A percentile compares a stretch with the other conserved stretches of the same genome.
Evolutionary conservation across 1,139 yeast species (phyloP).

Genomic region (Geotrichum europaeum): DNA sequence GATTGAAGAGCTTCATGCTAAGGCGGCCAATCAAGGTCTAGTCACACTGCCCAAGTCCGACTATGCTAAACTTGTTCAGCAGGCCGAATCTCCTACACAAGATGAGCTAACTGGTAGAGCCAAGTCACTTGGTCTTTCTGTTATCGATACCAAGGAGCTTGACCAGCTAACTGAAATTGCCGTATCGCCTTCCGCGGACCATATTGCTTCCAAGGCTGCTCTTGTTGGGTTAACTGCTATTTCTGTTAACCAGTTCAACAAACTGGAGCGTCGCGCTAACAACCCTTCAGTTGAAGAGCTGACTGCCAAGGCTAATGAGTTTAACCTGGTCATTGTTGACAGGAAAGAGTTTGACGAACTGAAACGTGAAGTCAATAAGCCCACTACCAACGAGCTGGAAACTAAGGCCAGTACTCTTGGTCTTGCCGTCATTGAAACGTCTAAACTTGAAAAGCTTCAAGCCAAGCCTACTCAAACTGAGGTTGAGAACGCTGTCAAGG

Average conservation of each 20-base stretch:
- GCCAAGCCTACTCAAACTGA: constrained; percentile 18
- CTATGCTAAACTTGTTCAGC: constrained; percentile 8
- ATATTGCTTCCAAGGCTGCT: constrained; percentile 16
- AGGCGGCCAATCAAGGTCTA: constrained; percentile 31
- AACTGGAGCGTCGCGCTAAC: constrained; percentile 10
- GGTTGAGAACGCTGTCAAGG: constrained; percentile 13
- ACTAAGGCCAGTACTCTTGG: constrained; percentile 38
- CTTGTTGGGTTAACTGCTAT: constrained; percentile 38
- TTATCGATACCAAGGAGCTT: constrained; percentile 31
- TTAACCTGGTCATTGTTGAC: constrained; percentile 10
- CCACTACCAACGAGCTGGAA: constrained; percentile 33
- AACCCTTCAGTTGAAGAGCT: constrained; percentile 11
- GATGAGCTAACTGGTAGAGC: constrained; percentile 24
- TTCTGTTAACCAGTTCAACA: constrained; percentile 27
- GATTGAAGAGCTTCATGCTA: constrained; percentile 39
- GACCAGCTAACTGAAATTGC: constrained; percentile 18
- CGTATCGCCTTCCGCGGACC: constrained; percentile 3
- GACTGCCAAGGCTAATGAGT: constrained; percentile 4
- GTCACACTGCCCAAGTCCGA: constrained; percentile 22
- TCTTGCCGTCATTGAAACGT: constrained; percentile 17
- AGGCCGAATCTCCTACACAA: constrained; percentile 12
- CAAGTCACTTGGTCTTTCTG: constrained; percentile 26
- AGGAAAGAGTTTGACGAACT: constrained; percentile 16
- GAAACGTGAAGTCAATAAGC: constrained; percentile 20
- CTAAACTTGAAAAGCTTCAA: constrained; percentile 19